phyloP scores from a whole-genome alignment of 805 yeast species.

The Cyberlindnera bimundalis region DNA sequence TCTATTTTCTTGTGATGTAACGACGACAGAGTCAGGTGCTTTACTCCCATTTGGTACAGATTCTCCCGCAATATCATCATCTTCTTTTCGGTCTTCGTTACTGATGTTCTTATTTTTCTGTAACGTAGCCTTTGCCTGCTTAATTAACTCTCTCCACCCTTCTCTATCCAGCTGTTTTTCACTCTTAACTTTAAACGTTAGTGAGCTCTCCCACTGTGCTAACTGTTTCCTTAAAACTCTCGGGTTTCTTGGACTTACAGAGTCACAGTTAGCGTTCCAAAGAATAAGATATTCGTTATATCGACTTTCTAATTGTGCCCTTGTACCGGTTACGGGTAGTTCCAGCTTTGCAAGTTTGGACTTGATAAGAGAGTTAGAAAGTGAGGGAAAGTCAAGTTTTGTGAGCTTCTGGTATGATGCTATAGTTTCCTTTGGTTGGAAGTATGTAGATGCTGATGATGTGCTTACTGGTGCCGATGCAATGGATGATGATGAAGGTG shows the following conservation, averaged over 20 bases:
- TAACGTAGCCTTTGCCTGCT: slow-evolving; percentile 7
- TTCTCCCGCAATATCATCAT: too few species aligned
- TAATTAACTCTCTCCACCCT: slow-evolving; percentile 23
- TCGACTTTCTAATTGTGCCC: slow-evolving; percentile 61
- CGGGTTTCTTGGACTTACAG: slow-evolving; percentile 59
- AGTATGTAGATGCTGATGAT: slow-evolving; percentile 23
- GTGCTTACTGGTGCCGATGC: slow-evolving; percentile 6
- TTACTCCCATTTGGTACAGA: neutral
- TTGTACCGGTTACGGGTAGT: slow-evolving; percentile 60
- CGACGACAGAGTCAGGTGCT: neutral
- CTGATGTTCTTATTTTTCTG: neutral
- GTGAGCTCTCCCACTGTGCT: slow-evolving; percentile 59
- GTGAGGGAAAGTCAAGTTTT: slow-evolving; percentile 59
- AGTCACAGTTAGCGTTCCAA: slow-evolving; percentile 80
- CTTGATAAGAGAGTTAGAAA: slow-evolving; percentile 57
- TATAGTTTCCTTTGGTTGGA: slow-evolving; percentile 30
- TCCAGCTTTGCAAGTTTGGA: slow-evolving; percentile 52
- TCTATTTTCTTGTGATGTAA: neutral
- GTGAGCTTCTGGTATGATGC: slow-evolving; percentile 43
- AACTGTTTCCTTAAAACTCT: slow-evolving; percentile 53
- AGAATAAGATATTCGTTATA: slow-evolving; percentile 73
- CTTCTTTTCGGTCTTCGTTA: too few species aligned
- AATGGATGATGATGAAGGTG: slow-evolving; percentile 8
- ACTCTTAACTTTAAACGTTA: slow-evolving; percentile 12
- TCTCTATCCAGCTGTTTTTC: slow-evolving; percentile 16